phyloP scores from a whole-genome alignment of 768 basidiomycete genomes.

The Cystobasidium onofrii region DNA sequence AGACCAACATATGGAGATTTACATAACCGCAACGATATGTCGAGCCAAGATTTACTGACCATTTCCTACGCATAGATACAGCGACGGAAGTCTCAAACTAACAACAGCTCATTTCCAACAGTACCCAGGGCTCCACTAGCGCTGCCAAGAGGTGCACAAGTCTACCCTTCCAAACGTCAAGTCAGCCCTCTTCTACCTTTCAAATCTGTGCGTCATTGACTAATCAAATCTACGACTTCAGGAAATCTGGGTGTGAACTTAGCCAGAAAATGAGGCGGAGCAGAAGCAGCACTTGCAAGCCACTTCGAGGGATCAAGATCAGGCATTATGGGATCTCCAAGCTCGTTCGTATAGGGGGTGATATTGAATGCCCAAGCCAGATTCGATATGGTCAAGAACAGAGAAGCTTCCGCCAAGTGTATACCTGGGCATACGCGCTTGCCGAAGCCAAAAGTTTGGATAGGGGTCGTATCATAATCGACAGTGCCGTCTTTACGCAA shows the following conservation, averaged over 20 bases:
- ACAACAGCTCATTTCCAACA: no score
- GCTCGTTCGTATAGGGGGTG: background rate
- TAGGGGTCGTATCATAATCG: background rate
- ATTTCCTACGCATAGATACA: no score
- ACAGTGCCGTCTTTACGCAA: constrained; percentile 25
- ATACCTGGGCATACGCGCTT: constrained; percentile 28
- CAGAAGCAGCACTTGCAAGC: background rate
- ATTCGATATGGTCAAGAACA: background rate
- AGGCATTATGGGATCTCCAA: background rate
- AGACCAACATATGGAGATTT: no score
- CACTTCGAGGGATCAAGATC: background rate
- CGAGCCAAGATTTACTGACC: no score
- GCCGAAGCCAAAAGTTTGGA: constrained; percentile 15
- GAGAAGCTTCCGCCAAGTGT: constrained; percentile 17
- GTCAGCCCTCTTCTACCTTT: no score
- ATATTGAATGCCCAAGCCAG: background rate
- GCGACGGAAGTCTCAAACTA: no score
- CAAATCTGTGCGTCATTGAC: background rate
- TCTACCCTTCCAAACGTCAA: no score
- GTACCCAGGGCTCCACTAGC: no score
- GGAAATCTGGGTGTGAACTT: background rate
- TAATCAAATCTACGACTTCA: background rate
- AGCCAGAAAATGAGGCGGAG: background rate
- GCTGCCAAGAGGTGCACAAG: no score
- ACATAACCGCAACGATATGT: no score